These are phyloP conservation scores for Theileria sp. DNA, from an alignment of 169 alveolate species.

Conservation along the genomic window DNA sequence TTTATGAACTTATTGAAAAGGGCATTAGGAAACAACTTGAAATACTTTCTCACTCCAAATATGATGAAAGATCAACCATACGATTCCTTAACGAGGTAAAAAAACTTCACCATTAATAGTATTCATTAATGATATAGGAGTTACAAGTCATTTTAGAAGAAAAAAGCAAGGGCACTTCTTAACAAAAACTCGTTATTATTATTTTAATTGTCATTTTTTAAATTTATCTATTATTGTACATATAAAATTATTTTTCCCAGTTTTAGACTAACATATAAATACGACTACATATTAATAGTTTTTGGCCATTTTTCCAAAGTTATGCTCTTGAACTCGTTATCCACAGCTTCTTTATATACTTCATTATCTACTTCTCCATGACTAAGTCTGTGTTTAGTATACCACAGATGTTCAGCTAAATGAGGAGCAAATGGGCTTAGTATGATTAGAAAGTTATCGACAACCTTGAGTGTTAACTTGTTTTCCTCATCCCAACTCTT, in stretches of 20 bases:
- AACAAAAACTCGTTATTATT: background rate
- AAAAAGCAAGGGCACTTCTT: background rate
- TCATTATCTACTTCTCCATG: background rate
- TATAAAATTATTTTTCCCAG: background rate
- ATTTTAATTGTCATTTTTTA: background rate
- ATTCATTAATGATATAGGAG: background rate
- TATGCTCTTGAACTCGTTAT: slow-evolving; percentile 9
- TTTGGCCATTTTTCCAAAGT: slow-evolving; percentile 20
- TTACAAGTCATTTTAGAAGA: background rate
- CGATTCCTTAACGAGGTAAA: slow-evolving; percentile 38
- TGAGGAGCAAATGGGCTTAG: slow-evolving; percentile 83
- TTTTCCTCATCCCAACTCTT: background rate
- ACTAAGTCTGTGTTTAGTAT: slow-evolving; percentile 15
- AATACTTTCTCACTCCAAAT: slow-evolving; percentile 16
- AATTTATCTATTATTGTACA: background rate
- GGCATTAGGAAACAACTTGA: slow-evolving; percentile 71
- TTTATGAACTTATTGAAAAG: slow-evolving; percentile 54
- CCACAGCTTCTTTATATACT: background rate
- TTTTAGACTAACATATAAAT: background rate
- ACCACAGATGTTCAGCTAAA: slow-evolving; percentile 79
- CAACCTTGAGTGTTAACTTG: slow-evolving; percentile 46
- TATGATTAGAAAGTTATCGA: slow-evolving; percentile 52
- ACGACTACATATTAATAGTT: background rate
- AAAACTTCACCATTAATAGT: background rate
- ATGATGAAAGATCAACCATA: slow-evolving; percentile 35